These are phyloP conservation scores for Acacia melanoxylon DNA, from an alignment of 306 rosid genomes.

Conservation along the genomic window DNA sequence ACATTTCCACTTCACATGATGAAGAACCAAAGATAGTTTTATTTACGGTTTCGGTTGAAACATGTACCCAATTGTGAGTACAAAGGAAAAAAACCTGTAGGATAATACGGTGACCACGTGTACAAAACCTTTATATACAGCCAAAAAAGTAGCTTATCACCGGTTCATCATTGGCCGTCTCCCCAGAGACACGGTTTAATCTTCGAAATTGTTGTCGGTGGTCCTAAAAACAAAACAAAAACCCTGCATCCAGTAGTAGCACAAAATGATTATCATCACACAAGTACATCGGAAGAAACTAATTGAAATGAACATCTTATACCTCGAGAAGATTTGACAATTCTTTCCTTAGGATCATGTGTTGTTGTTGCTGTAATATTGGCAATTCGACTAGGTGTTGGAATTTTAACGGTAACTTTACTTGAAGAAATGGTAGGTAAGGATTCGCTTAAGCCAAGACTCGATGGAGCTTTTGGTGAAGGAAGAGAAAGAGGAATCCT, in stretches of 20 bases:
- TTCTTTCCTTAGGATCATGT: constrained; percentile 55
- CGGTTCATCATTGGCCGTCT: constrained; percentile 24
- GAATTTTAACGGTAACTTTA: constrained; percentile 43
- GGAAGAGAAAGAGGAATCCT: constrained; percentile 64
- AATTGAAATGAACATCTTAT: constrained; percentile 38
- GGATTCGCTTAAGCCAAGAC: constrained; percentile 85
- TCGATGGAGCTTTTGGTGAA: constrained; percentile 89
- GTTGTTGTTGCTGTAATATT: constrained; percentile 22
- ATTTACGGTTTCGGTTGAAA: constrained; percentile 43
- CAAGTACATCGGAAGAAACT: constrained; percentile 59
- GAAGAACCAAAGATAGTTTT: constrained; percentile 15
- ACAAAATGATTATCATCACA: constrained; percentile 24
- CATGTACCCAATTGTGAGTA: constrained; percentile 30
- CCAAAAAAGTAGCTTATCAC: constrained; percentile 9
- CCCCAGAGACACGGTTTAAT: constrained; percentile 35
- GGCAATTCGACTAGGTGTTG: constrained; percentile 34
- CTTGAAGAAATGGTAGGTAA: constrained; percentile 66
- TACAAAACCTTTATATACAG: background rate
- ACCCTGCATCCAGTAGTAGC: background rate
- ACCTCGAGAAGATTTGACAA: constrained; percentile 57
- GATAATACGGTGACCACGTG: constrained; percentile 14
- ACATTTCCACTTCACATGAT: constrained; percentile 36
- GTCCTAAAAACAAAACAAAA: constrained; percentile 48
- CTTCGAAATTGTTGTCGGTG: constrained; percentile 80
- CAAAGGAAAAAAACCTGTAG: constrained; percentile 21